Evolutionary conservation across 176 grass and related monocot genomes (phyloP), one percentile per base, ranked within the genome.

Genomic region (Coix lacrymajobi): DNA sequence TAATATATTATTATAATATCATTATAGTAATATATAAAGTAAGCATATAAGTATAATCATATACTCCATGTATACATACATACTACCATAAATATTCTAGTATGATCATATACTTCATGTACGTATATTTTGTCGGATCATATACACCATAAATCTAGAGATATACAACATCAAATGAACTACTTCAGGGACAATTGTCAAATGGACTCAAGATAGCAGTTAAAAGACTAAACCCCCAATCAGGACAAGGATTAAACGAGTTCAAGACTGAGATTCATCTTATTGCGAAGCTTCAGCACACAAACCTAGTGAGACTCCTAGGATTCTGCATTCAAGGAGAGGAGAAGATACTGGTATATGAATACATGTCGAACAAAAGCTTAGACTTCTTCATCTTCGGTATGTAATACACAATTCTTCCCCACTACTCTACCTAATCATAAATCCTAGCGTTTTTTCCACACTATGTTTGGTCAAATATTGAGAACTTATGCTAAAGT

Each of bases 321-420:
- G 88, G 83, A 2, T 80, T 17, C 15, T 90, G 83, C 65, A 72
- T 79, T 45, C 28, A 83, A 52, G 83, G 40, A 57, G 45, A 81
- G 68, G 85, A 90, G 83, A 90, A 86, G 56, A n/a, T 90, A 71
- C 37, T 90, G 17, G 66, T 90, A 30, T 91, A 91, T 25, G 86
- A 91, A 63, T 88, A 82, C 38, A 80, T 88, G 71, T 52, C 86
- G 1, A 91, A 91, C 15, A 88, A 37, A 79, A 91, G 90, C 61
- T 64, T 91, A 0, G 90, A 91, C 32, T 85, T 54, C 46, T 68
- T 91, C 70, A 75, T 91, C n/a, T 91, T 88, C 62, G 85, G 90
- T 71, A 80, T 7, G 20, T 67, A 13, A 62, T 64, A 9, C 14
- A 44, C 19, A 66, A 32, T 16, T 5, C 16, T 39, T 37, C 4